A percentile compares a stretch with the other conserved stretches of the same genome.
phyloP scores from a whole-genome alignment of 257 asterid species.

The Catharanthus roseus region DNA sequence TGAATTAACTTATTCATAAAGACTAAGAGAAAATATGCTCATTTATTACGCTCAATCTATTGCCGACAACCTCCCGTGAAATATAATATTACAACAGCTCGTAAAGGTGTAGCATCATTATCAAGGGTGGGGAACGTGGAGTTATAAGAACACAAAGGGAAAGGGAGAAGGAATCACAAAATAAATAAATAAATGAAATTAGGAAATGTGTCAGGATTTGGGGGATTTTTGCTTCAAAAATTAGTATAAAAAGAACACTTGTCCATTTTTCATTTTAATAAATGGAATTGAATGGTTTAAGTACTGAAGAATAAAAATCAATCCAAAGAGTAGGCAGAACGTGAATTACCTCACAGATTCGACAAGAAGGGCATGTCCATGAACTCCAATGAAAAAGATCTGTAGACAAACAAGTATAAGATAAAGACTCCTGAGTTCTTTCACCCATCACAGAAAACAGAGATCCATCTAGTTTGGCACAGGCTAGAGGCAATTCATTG shows the following conservation, averaged over 20 bases:
- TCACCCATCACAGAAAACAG: neutral
- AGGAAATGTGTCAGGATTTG: neutral
- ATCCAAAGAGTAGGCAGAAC: neutral
- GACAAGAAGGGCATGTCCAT: slow-evolving; percentile 96
- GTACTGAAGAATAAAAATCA: neutral
- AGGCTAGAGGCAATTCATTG: neutral
- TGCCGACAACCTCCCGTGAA: neutral
- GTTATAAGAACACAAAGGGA: neutral
- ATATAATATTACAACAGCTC: neutral
- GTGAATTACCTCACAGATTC: slow-evolving; percentile 74
- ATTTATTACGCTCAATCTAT: neutral
- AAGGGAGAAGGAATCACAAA: neutral
- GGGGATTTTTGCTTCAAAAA: neutral
- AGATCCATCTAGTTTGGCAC: neutral
- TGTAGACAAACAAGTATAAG: slow-evolving; percentile 31
- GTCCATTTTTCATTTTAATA: too few relatives aligned
- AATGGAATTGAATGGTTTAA: neutral
- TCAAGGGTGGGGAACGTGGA: too few relatives aligned
- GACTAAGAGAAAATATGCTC: neutral
- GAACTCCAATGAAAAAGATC: slow-evolving; percentile 99
- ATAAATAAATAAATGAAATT: neutral
- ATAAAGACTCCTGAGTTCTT: slow-evolving; percentile 9
- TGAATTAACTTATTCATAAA: neutral
- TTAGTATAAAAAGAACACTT: too few relatives aligned
- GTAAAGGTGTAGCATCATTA: neutral